phyloP scores from a whole-genome alignment of 2,329 filamentous ascomycete species.

The Pseudocercospora eumusae region DNA sequence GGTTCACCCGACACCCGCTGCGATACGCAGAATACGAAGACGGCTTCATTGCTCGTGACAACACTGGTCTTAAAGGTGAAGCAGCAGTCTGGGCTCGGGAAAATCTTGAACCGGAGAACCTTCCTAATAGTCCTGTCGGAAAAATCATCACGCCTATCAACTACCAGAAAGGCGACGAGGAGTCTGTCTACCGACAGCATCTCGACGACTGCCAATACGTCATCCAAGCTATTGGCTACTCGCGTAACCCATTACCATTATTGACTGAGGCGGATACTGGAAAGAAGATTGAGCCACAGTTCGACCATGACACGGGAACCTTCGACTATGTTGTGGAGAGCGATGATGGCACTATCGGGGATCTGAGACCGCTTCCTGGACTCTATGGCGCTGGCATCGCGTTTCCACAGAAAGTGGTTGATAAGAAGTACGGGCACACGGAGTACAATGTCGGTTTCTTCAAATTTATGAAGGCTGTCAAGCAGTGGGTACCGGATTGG shows the following conservation, averaged over 20 bases:
- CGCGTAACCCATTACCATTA: constrained; percentile 52
- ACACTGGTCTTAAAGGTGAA: constrained; percentile 64
- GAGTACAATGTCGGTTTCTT: constrained; percentile 64
- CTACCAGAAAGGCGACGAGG: constrained; percentile 54
- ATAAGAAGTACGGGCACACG: constrained; percentile 62
- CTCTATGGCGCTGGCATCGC: constrained; percentile 65
- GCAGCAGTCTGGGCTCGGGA: constrained; percentile 61
- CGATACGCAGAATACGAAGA: constrained; percentile 64
- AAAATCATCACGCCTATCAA: constrained; percentile 42
- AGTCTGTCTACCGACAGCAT: constrained; percentile 48
- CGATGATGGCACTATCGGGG: constrained; percentile 20
- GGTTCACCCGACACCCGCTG: constrained; percentile 62
- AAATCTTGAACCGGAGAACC: constrained; percentile 57
- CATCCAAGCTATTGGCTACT: constrained; percentile 63
- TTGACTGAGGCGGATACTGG: constrained; percentile 42
- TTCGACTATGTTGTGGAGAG: constrained; percentile 34
- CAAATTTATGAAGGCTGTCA: constrained; percentile 66
- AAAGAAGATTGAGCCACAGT: constrained; percentile 41
- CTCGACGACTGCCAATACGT: constrained; percentile 56
- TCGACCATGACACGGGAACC: constrained; percentile 49
- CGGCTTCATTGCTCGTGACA: constrained; percentile 65
- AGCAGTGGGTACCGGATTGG: constrained; percentile 56
- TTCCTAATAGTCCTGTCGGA: constrained; percentile 50
- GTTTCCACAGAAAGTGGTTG: constrained; percentile 61
- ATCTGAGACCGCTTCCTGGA: constrained; percentile 47